Conservation (phyloP, 371 early-diverging fungal genomes). For the Capillidium heterosporum region DNA sequence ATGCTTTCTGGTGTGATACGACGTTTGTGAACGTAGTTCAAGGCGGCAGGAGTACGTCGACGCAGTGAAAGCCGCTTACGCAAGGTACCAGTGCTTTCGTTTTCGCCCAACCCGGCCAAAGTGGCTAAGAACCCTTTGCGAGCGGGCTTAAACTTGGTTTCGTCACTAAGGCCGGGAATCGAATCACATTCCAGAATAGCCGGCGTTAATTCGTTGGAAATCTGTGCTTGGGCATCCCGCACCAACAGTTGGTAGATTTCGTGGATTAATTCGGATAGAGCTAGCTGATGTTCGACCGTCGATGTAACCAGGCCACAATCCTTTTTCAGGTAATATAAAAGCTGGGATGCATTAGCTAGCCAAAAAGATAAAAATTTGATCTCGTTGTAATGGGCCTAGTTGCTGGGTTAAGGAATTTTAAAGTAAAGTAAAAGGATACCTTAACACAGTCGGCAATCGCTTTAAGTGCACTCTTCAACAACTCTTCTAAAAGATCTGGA, state of each 20-base stretch:
- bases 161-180: constrained; percentile 40
- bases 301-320: constrained; percentile 46
- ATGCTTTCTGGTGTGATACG: constrained; percentile 33
- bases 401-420: not conserved
- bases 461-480: constrained; percentile 36
- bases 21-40: not conserved
- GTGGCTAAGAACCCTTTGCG: constrained; percentile 30
- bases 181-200: constrained; percentile 51
- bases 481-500: constrained; percentile 41
- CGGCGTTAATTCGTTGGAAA: constrained; percentile 36
- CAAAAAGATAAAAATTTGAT: constrained; percentile 44
- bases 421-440: not conserved
- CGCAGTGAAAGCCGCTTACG: constrained; percentile 1
- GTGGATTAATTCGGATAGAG: constrained; percentile 40
- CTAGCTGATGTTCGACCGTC: constrained; percentile 34
- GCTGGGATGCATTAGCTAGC: constrained; percentile 56
- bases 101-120: constrained; percentile 22
- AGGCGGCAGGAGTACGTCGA: not conserved
- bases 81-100: constrained; percentile 2
- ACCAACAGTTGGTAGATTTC: constrained; percentile 43
- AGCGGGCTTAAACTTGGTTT: not conserved
- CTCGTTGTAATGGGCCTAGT: constrained; percentile 18
- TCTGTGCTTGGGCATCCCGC: constrained; percentile 25
- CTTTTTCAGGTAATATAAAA: constrained; percentile 58
- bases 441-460: constrained; percentile 26